Conservation (phyloP, 2,329 filamentous ascomycete genomes). For the Trichophyton schoenleinii region DNA sequence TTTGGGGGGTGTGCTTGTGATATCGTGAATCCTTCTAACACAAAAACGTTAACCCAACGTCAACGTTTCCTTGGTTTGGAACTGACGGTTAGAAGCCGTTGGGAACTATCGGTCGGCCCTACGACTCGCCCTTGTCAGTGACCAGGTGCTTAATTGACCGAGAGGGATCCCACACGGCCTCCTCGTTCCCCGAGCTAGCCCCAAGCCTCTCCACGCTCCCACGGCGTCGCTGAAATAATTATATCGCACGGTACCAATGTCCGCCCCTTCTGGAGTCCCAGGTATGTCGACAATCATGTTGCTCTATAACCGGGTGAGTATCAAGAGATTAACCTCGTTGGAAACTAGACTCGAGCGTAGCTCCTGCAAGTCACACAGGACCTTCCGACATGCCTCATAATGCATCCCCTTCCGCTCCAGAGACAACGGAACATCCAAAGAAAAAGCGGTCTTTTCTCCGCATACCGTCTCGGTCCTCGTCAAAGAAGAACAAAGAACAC, state of each 20-base stretch:
- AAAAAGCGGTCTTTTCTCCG: conserved; percentile 27
- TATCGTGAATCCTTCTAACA: background rate
- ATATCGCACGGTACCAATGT: background rate
- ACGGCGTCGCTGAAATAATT: background rate
- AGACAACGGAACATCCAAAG: conserved; percentile 20
- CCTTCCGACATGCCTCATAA: background rate
- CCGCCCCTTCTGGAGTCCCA: background rate
- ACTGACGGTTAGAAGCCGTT: background rate
- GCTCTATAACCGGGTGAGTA: too few species aligned
- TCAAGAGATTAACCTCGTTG: background rate
- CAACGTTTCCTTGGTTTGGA: background rate
- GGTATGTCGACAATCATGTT: background rate
- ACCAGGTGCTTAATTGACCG: background rate
- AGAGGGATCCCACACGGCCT: background rate
- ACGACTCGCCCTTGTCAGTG: background rate
- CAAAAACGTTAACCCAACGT: background rate
- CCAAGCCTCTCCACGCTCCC: background rate
- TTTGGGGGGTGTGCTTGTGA: background rate
- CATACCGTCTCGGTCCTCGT: conserved; percentile 29
- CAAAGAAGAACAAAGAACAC: conserved; percentile 24
- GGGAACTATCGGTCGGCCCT: background rate
- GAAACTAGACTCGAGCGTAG: background rate
- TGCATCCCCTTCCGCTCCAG: conserved; percentile 7
- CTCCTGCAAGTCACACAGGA: background rate
- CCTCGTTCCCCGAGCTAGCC: background rate